Evolutionary conservation across 495 filamentous ascomycete genomes (phyloP).

Genomic region (Bacidia rubella): DNA sequence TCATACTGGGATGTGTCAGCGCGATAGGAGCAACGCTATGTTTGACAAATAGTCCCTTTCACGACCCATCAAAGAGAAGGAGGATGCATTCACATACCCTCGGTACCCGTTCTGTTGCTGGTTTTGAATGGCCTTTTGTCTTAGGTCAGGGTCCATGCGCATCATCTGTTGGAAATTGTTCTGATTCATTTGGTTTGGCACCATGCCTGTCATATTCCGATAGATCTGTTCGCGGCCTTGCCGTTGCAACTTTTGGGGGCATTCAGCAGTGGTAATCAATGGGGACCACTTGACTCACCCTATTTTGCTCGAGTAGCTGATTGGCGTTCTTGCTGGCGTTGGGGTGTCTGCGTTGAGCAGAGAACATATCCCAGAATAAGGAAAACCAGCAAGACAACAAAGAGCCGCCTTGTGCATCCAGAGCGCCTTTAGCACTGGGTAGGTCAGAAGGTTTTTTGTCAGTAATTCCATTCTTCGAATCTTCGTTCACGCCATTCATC

Average conservation of each 20-base stretch:
- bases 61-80: not conserved
- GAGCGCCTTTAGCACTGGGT: slow-evolving; percentile 55
- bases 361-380: slow-evolving; percentile 91
- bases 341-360: slow-evolving; percentile 51
- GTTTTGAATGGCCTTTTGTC: slow-evolving; percentile 6
- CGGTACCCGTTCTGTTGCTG: slow-evolving; percentile 4
- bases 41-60: not conserved
- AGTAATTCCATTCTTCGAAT: slow-evolving; percentile 55
- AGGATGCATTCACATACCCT: too few species aligned
- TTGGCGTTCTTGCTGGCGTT: slow-evolving; percentile 36
- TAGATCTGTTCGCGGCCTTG: slow-evolving; percentile 58
- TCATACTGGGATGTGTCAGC: slow-evolving; percentile 15
- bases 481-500: slow-evolving; percentile 64
- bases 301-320: slow-evolving; percentile 65
- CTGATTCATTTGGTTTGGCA: slow-evolving; percentile 28
- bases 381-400: slow-evolving; percentile 94
- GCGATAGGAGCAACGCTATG: not conserved
- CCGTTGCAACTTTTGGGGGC: slow-evolving; percentile 18
- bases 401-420: slow-evolving; percentile 48
- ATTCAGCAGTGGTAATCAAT: not conserved
- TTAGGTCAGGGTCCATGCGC: slow-evolving; percentile 22
- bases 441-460: slow-evolving; percentile 70
- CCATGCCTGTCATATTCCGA: slow-evolving; percentile 48
- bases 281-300: slow-evolving; percentile 40
- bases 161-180: slow-evolving; percentile 38